Evolutionary conservation across 768 basidiomycete species (phyloP), one percentile per base, ranked within the genome.

Genomic region (Lactarius vividus): DNA sequence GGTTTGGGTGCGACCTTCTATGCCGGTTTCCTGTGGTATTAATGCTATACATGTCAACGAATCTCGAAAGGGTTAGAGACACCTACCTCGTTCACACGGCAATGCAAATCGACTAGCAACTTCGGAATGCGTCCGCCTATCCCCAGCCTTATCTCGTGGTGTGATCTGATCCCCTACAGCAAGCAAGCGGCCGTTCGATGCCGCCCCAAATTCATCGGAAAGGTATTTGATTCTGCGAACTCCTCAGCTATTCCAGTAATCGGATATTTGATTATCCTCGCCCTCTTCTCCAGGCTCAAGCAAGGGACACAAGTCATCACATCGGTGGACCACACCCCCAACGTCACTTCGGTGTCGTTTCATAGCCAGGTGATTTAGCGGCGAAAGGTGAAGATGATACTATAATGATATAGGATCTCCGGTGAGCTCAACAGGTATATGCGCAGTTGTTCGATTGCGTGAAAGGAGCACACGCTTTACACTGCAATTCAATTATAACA

Each of bases 341-440:
- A 98, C 75, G 88, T 98, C 53, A 97, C 96, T 20, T 89, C 94
- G 23, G 84, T 98, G 20, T 96, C 91, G 62, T 98, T 98, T 79
- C 94, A 96, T 76, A 88, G 85, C 70, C 94, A 98, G 78, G 76
- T 99, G 96, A 97, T 80, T 98, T 98, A 26, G 97, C 96, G 28
- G 97, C 96, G 49, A 94, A 93, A 60, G 94, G 94, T 74, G 97
- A 98, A 74, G 97, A 98, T 75, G 89, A 93, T 2, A 95, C 93
- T 10, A 95, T 98, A 77, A 94, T 94, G 78, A 97, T 98, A 71
- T 98, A 97, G 97, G 96, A 98, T 81, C 89, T 97, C 68, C 85
- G 94, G 96, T 94, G 72, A 70, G 83, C 76, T 40, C 29, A 37
- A 33, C 65, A 26, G 20, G 65, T 37, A 13, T 26, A 7, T 55